phyloP scores from a whole-genome alignment of 1,284 basidiomycete genomes.

The Heterobasidion irregulare region DNA sequence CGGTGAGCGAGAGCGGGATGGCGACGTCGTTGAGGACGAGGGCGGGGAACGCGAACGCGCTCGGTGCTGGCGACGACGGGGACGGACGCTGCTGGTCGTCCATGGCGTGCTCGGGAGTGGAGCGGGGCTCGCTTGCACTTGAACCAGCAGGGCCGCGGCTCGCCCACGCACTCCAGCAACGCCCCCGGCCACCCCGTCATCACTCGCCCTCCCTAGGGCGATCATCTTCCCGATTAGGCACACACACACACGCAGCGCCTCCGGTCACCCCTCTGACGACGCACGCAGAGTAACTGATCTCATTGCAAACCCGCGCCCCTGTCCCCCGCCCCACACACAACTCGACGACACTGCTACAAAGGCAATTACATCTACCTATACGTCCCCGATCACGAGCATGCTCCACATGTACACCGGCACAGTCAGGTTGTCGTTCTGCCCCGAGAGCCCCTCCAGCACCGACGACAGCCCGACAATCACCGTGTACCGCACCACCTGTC shows the following conservation, averaged over 20 bases:
- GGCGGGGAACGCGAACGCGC: constrained; percentile 3
- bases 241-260: not conserved
- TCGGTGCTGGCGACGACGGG: not conserved
- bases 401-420: constrained; percentile 87
- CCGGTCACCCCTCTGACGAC: no score
- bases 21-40: constrained; percentile 11
- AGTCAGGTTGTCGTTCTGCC: constrained; percentile 93
- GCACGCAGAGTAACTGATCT: no score
- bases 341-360: not conserved
- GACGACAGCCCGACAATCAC: constrained; percentile 56
- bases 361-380: constrained; percentile 17
- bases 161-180: no score
- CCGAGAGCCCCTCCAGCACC: constrained; percentile 79
- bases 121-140: no score
- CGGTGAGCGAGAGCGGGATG: constrained; percentile 12
- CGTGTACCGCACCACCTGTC: constrained; percentile 45
- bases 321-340: not conserved
- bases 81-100: not conserved
- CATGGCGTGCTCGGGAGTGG: not conserved
- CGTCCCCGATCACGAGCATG: constrained; percentile 49
- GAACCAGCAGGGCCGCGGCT: no score
- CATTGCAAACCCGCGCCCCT: no score
- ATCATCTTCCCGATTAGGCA: not conserved
- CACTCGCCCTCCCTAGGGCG: not conserved
- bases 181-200: not conserved